These are phyloP conservation scores for Wickerhamiella alocasiicola DNA, from an alignment of 805 yeast species.

Conservation along the genomic window DNA sequence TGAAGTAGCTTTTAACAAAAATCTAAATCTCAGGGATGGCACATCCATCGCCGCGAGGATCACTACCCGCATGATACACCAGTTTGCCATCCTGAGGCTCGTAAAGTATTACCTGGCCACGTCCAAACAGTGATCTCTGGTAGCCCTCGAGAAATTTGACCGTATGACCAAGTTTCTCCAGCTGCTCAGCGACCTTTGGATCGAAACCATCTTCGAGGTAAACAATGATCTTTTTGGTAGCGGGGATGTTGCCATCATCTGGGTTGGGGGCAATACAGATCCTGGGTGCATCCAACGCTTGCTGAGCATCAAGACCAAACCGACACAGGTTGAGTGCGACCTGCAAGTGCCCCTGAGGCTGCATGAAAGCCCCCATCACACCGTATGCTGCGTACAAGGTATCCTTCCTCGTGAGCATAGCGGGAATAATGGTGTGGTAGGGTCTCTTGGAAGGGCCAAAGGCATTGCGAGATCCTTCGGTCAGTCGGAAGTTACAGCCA, in stretches of 20 bases:
- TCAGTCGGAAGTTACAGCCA: slow-evolving; percentile 60
- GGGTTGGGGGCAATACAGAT: slow-evolving; percentile 49
- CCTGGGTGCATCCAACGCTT: slow-evolving; percentile 64
- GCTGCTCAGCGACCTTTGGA: slow-evolving; percentile 34
- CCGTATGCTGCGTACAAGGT: slow-evolving; percentile 62
- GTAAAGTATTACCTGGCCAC: slow-evolving; percentile 55
- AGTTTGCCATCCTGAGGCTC: slow-evolving; percentile 29
- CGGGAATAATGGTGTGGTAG: slow-evolving; percentile 76
- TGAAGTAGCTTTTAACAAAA: no score
- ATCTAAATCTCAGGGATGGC: slow-evolving; percentile 41
- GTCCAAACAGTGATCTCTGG: slow-evolving; percentile 39
- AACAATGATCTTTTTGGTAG: slow-evolving; percentile 46
- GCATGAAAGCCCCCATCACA: slow-evolving; percentile 80
- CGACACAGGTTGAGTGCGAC: slow-evolving; percentile 53
- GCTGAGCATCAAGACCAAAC: slow-evolving; percentile 58
- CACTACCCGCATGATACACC: slow-evolving; percentile 61
- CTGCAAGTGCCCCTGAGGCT: slow-evolving; percentile 76
- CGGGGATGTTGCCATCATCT: slow-evolving; percentile 52
- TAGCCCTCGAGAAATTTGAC: slow-evolving; percentile 34
- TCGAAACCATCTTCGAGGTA: slow-evolving; percentile 53
- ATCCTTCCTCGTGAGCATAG: slow-evolving; percentile 47
- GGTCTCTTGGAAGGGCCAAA: slow-evolving; percentile 61
- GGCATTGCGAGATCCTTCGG: slow-evolving; percentile 44
- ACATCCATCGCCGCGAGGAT: slow-evolving; percentile 77
- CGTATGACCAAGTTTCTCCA: slow-evolving; percentile 46